phyloP scores from a whole-genome alignment of 768 basidiomycete genomes.

The Agaricus blazei region DNA sequence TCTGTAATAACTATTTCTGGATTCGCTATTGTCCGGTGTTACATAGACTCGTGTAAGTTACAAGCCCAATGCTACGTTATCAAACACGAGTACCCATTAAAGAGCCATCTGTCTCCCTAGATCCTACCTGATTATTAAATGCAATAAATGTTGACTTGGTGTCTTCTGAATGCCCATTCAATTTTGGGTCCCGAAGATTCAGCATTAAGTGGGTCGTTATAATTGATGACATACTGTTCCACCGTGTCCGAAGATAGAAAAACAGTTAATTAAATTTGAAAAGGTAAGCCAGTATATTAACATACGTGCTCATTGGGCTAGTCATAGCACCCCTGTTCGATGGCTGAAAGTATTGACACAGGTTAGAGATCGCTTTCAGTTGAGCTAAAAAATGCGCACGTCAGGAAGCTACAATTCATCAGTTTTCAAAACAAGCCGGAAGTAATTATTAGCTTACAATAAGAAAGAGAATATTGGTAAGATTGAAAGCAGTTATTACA shows the following conservation, averaged over 20 bases:
- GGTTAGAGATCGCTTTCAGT: too few relatives aligned
- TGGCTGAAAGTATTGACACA: background rate
- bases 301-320: background rate
- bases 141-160: too few relatives aligned
- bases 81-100: too few relatives aligned
- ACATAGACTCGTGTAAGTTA: too few relatives aligned
- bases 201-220: background rate
- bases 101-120: too few relatives aligned
- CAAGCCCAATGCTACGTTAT: too few relatives aligned
- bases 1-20: too few relatives aligned
- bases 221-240: background rate
- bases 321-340: background rate
- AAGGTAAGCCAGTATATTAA: background rate
- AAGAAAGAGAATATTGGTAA: slow-evolving; percentile 12
- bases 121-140: too few relatives aligned
- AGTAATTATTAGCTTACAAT: slow-evolving; percentile 6
- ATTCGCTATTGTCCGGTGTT: too few relatives aligned
- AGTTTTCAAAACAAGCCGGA: too few relatives aligned
- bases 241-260: background rate
- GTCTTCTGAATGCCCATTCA: background rate
- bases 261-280: background rate
- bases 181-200: slow-evolving; percentile 1
- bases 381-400: too few relatives aligned
- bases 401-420: too few relatives aligned
- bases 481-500: background rate